These are phyloP conservation scores for Neckera pumila DNA, from an alignment of 225 moss, liverwort and hornwort genomes.

Conservation along the genomic window DNA sequence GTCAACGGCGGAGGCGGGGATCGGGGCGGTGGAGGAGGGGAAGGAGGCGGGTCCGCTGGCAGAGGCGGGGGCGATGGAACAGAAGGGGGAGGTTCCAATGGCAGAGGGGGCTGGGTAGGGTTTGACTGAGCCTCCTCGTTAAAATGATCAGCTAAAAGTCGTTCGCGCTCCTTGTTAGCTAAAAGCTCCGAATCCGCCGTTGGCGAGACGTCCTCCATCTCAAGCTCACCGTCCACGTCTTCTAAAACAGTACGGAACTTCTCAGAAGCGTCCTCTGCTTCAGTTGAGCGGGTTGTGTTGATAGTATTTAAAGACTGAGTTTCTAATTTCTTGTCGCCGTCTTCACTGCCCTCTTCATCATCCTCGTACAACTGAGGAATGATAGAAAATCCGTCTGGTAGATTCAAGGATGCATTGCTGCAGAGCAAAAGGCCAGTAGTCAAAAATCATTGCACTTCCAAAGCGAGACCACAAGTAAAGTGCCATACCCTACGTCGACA, in stretches of 20 bases:
- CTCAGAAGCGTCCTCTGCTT: slow-evolving; percentile 45
- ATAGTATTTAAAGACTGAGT: neutral
- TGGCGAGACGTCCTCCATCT: slow-evolving; percentile 99
- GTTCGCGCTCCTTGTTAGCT: slow-evolving; percentile 33
- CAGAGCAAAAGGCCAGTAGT: slow-evolving; percentile 2
- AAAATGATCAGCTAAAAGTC: slow-evolving; percentile 25
- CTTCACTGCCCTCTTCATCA: slow-evolving; percentile 75
- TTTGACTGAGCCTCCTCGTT: slow-evolving; percentile 15
- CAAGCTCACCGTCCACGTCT: slow-evolving; percentile 94
- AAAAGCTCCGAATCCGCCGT: slow-evolving; percentile 45
- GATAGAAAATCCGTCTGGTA: slow-evolving; percentile 71
- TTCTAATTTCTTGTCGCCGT: slow-evolving; percentile 25
- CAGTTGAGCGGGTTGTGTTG: slow-evolving; percentile 1
- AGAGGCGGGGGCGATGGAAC: slow-evolving; percentile 77
- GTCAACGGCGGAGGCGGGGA: slow-evolving; percentile 30
- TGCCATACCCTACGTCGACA: neutral
- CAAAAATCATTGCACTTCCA: neutral
- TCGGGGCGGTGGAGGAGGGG: slow-evolving; percentile 57
- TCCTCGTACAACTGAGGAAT: slow-evolving; percentile 86
- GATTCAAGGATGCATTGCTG: slow-evolving; percentile 94
- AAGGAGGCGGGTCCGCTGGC: slow-evolving; percentile 75
- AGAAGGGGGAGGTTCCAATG: slow-evolving; percentile 62
- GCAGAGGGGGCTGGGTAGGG: slow-evolving; percentile 61
- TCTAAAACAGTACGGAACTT: slow-evolving; percentile 84
- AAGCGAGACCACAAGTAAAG: neutral